Evolutionary conservation across 2,329 filamentous ascomycete genomes (phyloP).

Genomic region (Dothideomycetes sp.): DNA sequence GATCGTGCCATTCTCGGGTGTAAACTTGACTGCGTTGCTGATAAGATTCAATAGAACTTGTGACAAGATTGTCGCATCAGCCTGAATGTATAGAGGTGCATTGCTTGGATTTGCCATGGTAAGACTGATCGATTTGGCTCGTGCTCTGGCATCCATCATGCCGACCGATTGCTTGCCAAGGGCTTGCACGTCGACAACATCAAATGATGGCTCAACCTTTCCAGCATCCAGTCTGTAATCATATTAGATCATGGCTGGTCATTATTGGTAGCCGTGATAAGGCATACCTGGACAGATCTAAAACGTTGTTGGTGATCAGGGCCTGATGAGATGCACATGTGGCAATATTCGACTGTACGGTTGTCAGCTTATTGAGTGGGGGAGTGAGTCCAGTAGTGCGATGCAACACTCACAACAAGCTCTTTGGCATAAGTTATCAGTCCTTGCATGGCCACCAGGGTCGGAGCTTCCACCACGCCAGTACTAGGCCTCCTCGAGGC

Average conservation of each 20-base stretch:
- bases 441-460: not conserved
- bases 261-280: too few species aligned
- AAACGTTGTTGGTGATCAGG: constrained; percentile 8
- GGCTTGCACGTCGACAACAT: constrained; percentile 6
- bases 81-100: constrained; percentile 7
- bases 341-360: constrained; percentile 4
- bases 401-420: constrained; percentile 3
- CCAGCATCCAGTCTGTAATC: constrained; percentile 6
- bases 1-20: constrained; percentile 7
- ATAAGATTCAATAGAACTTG: constrained; percentile 8
- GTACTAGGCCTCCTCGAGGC: not conserved
- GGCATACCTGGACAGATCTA: constrained; percentile 4
- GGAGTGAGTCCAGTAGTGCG: not conserved
- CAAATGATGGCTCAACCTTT: constrained; percentile 7
- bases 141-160: constrained; percentile 8
- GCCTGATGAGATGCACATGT: constrained; percentile 8
- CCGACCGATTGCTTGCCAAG: constrained; percentile 5
- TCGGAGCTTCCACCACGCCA: not conserved
- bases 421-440: constrained; percentile 5
- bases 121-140: constrained; percentile 6
- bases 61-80: constrained; percentile 7
- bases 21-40: constrained; percentile 9
- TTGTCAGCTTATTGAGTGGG: not conserved
- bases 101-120: constrained; percentile 1
- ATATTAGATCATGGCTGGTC: not conserved